Conservation (phyloP, 768 basidiomycete species). For the Tulasnella sp. region DNA sequence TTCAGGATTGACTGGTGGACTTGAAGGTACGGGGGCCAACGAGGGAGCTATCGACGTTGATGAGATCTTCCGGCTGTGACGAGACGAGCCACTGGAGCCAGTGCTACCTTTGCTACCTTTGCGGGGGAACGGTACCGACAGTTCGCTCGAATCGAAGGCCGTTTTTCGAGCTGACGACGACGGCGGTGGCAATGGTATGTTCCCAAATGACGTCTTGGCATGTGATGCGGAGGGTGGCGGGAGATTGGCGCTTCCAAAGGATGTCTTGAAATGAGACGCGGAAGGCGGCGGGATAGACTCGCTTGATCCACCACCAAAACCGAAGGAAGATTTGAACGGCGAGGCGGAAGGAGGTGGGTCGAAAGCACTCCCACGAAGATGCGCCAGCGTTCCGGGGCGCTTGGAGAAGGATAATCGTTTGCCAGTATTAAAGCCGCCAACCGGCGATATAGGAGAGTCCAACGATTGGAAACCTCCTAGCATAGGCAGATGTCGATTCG, state of each 20-base stretch:
- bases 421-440: not conserved
- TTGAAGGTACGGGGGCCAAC: slow-evolving; percentile 23
- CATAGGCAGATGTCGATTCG: not conserved
- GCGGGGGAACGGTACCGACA: not conserved
- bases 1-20: not conserved
- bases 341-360: slow-evolving; percentile 32
- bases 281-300: slow-evolving; percentile 25
- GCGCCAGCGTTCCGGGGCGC: not conserved
- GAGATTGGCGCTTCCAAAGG: slow-evolving; percentile 12
- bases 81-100: not conserved
- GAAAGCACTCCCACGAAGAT: not conserved
- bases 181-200: not conserved
- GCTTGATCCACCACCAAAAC: not conserved
- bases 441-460: slow-evolving; percentile 4
- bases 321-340: slow-evolving; percentile 26
- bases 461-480: not conserved
- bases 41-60: slow-evolving; percentile 7
- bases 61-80: slow-evolving; percentile 10
- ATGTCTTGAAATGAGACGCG: slow-evolving; percentile 30
- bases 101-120: not conserved
- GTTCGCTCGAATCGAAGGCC: not conserved
- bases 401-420: not conserved
- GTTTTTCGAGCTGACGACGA: slow-evolving; percentile 2
- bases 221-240: slow-evolving; percentile 29
- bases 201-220: slow-evolving; percentile 23